phyloP scores from a whole-genome alignment of 202 grass and related monocot species.

The Schoenoplectus triqueter region DNA sequence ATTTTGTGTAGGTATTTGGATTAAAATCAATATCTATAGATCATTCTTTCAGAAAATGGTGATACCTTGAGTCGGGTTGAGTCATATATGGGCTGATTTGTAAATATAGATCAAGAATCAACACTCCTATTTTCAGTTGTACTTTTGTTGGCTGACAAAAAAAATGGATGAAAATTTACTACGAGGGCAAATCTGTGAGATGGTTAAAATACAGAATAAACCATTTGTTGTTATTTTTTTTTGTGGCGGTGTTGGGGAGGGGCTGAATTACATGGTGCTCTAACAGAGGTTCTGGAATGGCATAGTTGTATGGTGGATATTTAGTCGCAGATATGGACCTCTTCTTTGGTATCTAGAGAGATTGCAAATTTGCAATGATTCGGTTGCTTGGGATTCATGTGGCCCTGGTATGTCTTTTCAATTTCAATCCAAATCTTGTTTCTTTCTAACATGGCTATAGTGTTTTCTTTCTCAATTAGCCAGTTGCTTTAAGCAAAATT shows the following conservation, averaged over 20 bases:
- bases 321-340: not conserved
- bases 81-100: no score
- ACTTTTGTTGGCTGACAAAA: no score
- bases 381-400: slow-evolving; percentile 3
- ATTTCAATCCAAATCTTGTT: not conserved
- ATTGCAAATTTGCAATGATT: not conserved
- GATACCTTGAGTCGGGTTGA: no score
- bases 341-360: not conserved
- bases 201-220: no score
- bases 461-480: not conserved
- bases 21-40: no score
- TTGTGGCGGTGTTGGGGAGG: not conserved
- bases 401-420: not conserved
- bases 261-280: not conserved
- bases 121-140: no score
- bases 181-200: no score
- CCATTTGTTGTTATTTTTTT: not conserved
- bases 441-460: not conserved
- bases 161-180: no score
- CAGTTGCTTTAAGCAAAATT: not conserved
- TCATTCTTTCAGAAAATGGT: no score
- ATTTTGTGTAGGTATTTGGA: no score
- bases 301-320: not conserved
- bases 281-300: not conserved
- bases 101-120: no score